Conservation (phyloP, 2,329 filamentous ascomycete genomes). For the Aspergillus thermomutatus region DNA sequence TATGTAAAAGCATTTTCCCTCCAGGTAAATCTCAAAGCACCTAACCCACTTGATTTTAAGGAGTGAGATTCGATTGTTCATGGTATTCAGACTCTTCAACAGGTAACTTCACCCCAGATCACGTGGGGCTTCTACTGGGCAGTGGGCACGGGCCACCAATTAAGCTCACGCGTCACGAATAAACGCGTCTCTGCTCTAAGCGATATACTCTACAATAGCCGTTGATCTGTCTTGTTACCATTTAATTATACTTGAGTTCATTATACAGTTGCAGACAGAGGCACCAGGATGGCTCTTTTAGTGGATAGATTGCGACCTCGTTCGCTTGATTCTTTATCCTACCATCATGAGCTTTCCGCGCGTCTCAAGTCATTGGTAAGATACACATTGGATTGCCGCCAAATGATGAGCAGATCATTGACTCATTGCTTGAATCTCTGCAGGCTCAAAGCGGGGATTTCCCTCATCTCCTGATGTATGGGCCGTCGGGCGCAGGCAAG, state of each 20-base stretch:
- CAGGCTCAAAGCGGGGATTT: constrained; percentile 97
- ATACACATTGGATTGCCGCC: not conserved
- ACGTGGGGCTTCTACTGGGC: not conserved
- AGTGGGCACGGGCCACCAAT: constrained; percentile 34
- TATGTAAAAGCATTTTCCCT: not conserved
- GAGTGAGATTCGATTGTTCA: not conserved
- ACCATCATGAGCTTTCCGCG: constrained; percentile 84
- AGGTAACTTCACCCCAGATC: not conserved
- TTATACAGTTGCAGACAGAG: not conserved
- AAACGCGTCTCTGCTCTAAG: constrained; percentile 29
- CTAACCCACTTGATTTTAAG: not conserved
- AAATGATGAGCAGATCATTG: not conserved
- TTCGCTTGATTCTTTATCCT: constrained; percentile 62
- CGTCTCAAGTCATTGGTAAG: constrained; percentile 78
- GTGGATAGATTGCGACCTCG: constrained; percentile 61
- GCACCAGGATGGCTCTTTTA: constrained; percentile 56
- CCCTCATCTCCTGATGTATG: constrained; percentile 94
- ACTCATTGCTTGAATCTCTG: constrained; percentile 12
- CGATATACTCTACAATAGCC: constrained; percentile 11
- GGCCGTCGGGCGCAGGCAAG: constrained; percentile 93
- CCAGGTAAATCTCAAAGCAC: not conserved
- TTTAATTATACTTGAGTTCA: not conserved
- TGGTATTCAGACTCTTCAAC: not conserved
- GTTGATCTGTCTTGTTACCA: not conserved
- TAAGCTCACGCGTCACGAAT: constrained; percentile 35